Base-by-base conservation (phyloP, 352 stramenopile species). In the Pythium brachiatum region DNA sequence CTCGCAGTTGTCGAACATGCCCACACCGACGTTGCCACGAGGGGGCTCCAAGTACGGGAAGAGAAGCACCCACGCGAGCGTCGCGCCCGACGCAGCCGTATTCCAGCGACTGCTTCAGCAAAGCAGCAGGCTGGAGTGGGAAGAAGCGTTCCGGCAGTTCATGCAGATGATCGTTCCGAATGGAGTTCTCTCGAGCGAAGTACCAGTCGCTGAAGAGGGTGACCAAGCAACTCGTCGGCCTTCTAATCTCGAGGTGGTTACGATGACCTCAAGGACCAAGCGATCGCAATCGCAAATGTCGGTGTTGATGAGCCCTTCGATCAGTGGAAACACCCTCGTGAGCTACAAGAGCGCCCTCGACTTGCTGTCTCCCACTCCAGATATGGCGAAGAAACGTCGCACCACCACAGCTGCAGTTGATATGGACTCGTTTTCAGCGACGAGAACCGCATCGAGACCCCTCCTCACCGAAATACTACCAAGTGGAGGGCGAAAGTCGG, bases 161-260 rank as follows among this genome's bases (percentile, higher is more conserved):
- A 69, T 81, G 51, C 72, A 86, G 54, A 56, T 86, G 64, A 53
- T 86, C 9, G 51, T 78, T 3, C 70, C 76, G 0, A 78, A 74
- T 25, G 75, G 75, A 21, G 29, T 20, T 5, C 48, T 54, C 15
- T 44, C 38, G 38, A 44, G 38, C 38, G 38, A 44, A 13, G 6
- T n/a, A n/a, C n/a, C 6, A 5, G 38, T 21, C 38, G 38, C 7
- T 8, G 38, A 44, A 23, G 38, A 44, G 3, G 38, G 23, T 44
- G 38, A 44, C 16, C 6, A 1, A 8, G 38, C 16, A 21, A 18
- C 20, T 8, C 18, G 18, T 5, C 15, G 11, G 2, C 23, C 38
- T 3, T 18, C 38, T 3, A 44, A 5, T 44, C 38, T 44, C 16
- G 38, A 21, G 18, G 18, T 44, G 38, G 38, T 44, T 3, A 23